Percentiles rank a stretch among this genome's conserved stretches.
These are phyloP conservation scores for Ogataea philodendri DNA, from an alignment of 805 yeast species.

Conservation along the genomic window DNA sequence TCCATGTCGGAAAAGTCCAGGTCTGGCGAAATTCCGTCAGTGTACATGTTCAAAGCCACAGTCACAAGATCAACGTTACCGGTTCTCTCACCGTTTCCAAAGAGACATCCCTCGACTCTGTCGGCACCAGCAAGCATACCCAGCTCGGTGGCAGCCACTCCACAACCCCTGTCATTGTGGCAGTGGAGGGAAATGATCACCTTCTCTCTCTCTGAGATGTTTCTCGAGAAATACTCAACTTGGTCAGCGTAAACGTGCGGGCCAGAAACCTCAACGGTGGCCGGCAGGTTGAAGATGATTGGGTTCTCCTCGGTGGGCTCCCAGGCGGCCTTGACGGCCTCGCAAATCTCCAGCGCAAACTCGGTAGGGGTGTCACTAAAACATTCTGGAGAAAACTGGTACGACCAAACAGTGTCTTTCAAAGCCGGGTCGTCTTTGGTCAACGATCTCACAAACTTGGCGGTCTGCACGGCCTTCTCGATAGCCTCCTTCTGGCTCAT, in stretches of 20 bases:
- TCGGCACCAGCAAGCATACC: constrained; percentile 83
- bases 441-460: constrained; percentile 61
- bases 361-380: constrained; percentile 74
- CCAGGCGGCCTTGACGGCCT: constrained; percentile 78
- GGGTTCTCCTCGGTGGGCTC: constrained; percentile 74
- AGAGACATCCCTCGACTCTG: constrained; percentile 79
- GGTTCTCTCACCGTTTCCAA: constrained; percentile 83
- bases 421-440: constrained; percentile 72
- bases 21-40: constrained; percentile 71
- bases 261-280: constrained; percentile 74
- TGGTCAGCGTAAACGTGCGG: constrained; percentile 81
- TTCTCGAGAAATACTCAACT: constrained; percentile 67
- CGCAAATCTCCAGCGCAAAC: constrained; percentile 73
- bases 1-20: constrained; percentile 70
- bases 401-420: constrained; percentile 64
- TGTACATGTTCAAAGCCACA: constrained; percentile 73
- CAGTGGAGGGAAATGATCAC: constrained; percentile 69
- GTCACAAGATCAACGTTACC: constrained; percentile 80
- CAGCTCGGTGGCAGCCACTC: constrained; percentile 78
- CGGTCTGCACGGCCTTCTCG: constrained; percentile 66
- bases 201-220: constrained; percentile 70
- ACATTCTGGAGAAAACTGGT: constrained; percentile 77
- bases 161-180: constrained; percentile 81
- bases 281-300: constrained; percentile 75
- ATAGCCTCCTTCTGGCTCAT: constrained; percentile 69